Conservation (phyloP, 305 asterid species). For the Rubia tinctorum region DNA sequence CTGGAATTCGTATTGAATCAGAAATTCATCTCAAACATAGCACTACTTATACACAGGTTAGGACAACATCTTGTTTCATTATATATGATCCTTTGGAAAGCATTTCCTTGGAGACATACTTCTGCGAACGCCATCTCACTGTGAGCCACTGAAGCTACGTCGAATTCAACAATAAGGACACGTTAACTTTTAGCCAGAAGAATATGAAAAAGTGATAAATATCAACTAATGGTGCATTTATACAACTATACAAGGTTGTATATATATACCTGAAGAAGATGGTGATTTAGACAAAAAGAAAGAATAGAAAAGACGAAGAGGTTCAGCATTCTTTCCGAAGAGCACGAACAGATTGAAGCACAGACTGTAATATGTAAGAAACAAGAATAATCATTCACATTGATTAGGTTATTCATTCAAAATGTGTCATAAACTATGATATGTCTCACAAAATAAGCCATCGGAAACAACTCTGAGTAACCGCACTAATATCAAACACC, state of each 20-base stretch:
- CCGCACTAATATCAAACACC: constrained; percentile 55
- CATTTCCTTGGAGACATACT: constrained; percentile 54
- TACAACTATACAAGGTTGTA: not conserved
- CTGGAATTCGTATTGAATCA: constrained; percentile 26
- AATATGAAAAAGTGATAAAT: not conserved
- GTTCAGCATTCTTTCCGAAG: constrained; percentile 66
- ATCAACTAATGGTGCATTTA: not conserved
- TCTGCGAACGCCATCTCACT: constrained; percentile 64
- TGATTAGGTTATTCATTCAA: not conserved
- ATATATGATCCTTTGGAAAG: not conserved
- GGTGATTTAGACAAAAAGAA: constrained; percentile 85
- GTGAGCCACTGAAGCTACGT: constrained; percentile 84
- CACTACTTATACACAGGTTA: not conserved
- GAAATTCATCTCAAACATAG: not conserved
- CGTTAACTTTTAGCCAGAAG: not conserved
- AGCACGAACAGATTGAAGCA: constrained; percentile 93
- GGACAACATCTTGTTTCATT: not conserved
- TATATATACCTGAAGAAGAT: constrained; percentile 75
- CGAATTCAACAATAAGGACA: constrained; percentile 3
- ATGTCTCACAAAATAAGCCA: constrained; percentile 75
- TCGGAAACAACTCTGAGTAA: constrained; percentile 68
- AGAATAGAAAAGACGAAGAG: constrained; percentile 86
- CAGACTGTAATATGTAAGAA: constrained; percentile 64
- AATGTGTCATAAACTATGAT: not conserved
- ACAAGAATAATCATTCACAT: not conserved